Conservation (phyloP, 2,329 filamentous ascomycete genomes). For the Exophiala sideris region DNA sequence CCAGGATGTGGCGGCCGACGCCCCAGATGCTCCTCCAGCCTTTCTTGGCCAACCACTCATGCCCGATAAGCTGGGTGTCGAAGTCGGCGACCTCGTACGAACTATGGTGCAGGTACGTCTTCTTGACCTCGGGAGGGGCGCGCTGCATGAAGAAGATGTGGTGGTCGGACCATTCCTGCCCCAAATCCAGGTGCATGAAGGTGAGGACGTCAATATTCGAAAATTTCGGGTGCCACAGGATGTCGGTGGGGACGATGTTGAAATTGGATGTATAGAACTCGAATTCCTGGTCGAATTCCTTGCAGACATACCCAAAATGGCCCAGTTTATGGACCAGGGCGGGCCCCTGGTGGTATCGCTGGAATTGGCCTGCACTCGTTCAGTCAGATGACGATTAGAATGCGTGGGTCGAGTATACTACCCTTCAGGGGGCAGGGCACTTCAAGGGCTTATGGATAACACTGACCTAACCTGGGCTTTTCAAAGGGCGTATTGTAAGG, state of each 20-base stretch:
- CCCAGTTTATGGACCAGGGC: conserved; percentile 43
- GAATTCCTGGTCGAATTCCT: conserved; percentile 35
- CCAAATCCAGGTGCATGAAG: conserved; percentile 52
- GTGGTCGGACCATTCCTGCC: conserved; percentile 46
- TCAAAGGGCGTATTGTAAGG: conserved; percentile 39
- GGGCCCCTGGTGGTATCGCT: conserved; percentile 44
- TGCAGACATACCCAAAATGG: conserved; percentile 43
- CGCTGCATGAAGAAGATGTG: conserved; percentile 50
- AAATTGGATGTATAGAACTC: conserved; percentile 46
- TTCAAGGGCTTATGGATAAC: no score
- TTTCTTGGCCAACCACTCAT: conserved; percentile 63
- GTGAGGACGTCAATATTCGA: conserved; percentile 38
- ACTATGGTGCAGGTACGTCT: conserved; percentile 61
- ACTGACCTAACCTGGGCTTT: conserved; percentile 36
- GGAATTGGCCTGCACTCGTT: conserved; percentile 19
- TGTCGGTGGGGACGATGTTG: conserved; percentile 46
- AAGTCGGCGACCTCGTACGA: conserved; percentile 70
- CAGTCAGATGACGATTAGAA: no score
- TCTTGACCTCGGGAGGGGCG: conserved; percentile 9
- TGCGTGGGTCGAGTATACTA: no score
- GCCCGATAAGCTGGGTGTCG: conserved; percentile 66
- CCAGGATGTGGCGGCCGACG: conserved; percentile 65
- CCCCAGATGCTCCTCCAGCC: conserved; percentile 67
- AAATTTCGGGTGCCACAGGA: conserved; percentile 36
- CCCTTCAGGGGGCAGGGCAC: no score